Percentiles rank a stretch among this genome's conserved stretches.
Conservation (phyloP, 306 rosid species). For the Acacia melanoxylon region DNA sequence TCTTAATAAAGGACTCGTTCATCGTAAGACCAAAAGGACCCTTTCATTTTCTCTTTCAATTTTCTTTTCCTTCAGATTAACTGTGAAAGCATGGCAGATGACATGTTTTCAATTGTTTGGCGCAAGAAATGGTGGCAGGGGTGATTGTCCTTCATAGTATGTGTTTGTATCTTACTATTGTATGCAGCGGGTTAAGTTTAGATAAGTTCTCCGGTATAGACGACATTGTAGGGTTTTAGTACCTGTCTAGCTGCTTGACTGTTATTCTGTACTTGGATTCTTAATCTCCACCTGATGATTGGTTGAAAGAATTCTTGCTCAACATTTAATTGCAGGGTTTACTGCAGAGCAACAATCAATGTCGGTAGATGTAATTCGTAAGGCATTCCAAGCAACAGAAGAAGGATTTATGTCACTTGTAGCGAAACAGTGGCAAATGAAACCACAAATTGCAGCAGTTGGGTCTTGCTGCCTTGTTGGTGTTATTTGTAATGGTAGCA, state of each 20-base stretch:
- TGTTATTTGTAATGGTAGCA: conserved; percentile 57
- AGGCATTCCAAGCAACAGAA: conserved; percentile 76
- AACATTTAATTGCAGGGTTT: conserved; percentile 46
- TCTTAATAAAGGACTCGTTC: conserved; percentile 5
- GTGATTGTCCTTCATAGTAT: conserved; percentile 1
- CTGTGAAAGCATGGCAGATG: background rate
- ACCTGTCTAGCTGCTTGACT: background rate
- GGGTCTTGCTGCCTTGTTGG: conserved; percentile 80
- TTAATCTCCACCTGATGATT: background rate
- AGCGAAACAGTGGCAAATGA: conserved; percentile 59
- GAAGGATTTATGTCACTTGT: conserved; percentile 69
- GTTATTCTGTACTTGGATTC: background rate
- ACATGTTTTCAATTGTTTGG: background rate
- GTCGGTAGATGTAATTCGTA: conserved; percentile 63
- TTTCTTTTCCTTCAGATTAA: background rate
- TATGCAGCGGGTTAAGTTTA: conserved; percentile 1
- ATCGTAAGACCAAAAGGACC: background rate
- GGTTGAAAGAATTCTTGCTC: background rate
- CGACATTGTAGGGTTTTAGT: conserved; percentile 11
- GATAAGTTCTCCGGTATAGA: background rate
- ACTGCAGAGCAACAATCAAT: conserved; percentile 59
- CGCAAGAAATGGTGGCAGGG: background rate
- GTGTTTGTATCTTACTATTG: background rate
- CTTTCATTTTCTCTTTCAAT: background rate
- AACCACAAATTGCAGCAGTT: conserved; percentile 76